These are phyloP conservation scores for Neofusicoccum ribis DNA, from an alignment of 2,329 filamentous ascomycete species.

Conservation along the genomic window DNA sequence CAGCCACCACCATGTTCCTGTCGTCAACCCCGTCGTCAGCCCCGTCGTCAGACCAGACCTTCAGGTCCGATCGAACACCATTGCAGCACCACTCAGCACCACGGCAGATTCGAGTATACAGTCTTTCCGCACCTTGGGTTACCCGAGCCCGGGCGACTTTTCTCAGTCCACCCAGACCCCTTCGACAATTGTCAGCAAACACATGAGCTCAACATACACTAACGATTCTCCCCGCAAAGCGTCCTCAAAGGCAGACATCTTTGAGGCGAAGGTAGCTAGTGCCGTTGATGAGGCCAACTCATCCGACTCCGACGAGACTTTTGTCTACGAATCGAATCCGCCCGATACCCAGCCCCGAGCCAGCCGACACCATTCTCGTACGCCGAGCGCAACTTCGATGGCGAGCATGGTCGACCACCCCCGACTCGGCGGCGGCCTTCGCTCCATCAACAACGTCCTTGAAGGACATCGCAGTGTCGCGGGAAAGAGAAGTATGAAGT, in stretches of 20 bases:
- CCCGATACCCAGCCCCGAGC: constrained; percentile 62
- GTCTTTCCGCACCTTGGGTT: neutral
- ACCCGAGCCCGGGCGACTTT: neutral
- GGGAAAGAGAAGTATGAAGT: constrained; percentile 94
- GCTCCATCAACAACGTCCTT: constrained; percentile 67
- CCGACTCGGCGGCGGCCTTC: constrained; percentile 45
- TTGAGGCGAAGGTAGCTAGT: constrained; percentile 94
- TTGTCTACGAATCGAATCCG: constrained; percentile 98
- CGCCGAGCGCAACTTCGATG: constrained; percentile 85
- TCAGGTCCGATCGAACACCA: constrained; percentile 29
- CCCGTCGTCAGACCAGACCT: constrained; percentile 25
- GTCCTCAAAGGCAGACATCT: constrained; percentile 95
- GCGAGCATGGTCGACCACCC: constrained; percentile 66
- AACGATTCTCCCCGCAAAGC: constrained; percentile 53
- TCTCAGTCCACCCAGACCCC: constrained; percentile 10
- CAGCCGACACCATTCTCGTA: constrained; percentile 77
- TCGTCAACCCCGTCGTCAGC: neutral
- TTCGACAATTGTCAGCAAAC: constrained; percentile 8
- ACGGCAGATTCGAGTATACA: neutral
- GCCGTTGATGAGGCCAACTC: constrained; percentile 95
- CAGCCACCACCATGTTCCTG: constrained; percentile 27
- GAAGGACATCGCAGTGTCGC: constrained; percentile 64
- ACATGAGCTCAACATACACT: constrained; percentile 29
- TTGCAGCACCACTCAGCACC: neutral
- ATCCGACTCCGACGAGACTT: constrained; percentile 96